Evolutionary conservation across 345 rosid genomes (phyloP).

Genomic region (Pistacia atlantica): DNA sequence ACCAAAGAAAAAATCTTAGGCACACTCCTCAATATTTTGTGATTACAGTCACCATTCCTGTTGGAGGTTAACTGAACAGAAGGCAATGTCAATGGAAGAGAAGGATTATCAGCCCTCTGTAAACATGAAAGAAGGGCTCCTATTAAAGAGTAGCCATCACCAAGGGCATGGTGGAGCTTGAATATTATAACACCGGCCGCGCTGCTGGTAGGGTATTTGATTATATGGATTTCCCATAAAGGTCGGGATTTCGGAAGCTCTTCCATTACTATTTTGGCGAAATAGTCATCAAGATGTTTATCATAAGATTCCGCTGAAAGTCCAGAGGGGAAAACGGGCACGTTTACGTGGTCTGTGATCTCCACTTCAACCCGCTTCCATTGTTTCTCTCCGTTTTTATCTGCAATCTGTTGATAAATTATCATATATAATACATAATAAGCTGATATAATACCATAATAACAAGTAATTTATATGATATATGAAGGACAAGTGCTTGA

Average conservation of each 20-base stretch:
- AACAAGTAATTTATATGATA: too few species aligned
- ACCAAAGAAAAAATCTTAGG: constrained; percentile 12
- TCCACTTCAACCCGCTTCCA: constrained; percentile 45
- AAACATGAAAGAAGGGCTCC: constrained; percentile 56
- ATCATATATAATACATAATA: not conserved
- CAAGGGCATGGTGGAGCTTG: constrained; percentile 61
- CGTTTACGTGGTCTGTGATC: constrained; percentile 28
- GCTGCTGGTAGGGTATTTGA: constrained; percentile 39
- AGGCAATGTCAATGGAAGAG: constrained; percentile 46
- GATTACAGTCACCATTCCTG: not conserved
- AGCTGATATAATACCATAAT: not conserved
- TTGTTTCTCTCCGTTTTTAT: constrained; percentile 25
- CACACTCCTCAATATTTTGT: not conserved
- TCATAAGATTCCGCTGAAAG: constrained; percentile 38
- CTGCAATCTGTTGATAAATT: constrained; percentile 29
- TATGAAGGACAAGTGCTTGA: too few species aligned
- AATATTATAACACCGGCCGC: constrained; percentile 36
- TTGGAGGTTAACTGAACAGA: not conserved
- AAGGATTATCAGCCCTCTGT: constrained; percentile 52
- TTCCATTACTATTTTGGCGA: constrained; percentile 32
- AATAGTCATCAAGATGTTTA: constrained; percentile 25
- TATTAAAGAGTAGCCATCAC: constrained; percentile 56
- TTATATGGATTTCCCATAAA: constrained; percentile 53
- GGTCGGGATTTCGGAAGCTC: constrained; percentile 38
- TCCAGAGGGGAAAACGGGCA: constrained; percentile 35